Base-by-base conservation (phyloP, 257 asterid genomes). In the Solanum habrochaites region DNA sequence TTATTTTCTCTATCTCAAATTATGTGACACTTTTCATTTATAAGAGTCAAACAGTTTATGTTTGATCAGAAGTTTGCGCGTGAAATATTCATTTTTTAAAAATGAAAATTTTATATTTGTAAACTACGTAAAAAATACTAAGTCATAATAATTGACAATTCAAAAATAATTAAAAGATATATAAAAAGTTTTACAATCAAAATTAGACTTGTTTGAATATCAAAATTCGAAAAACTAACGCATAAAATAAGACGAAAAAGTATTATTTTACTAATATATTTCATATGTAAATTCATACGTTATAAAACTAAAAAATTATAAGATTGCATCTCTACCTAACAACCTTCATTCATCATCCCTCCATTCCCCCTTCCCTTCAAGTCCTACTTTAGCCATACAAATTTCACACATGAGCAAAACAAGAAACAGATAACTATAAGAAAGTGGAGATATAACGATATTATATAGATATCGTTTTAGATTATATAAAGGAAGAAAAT, bases 181-280 rank as follows among this genome's bases (percentile, higher is more conserved):
- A 35, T 35, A 5, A 35, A 35, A 35, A 35, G 5, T 5, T 35
- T 35, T 35, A 35, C 39, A 4, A 7, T 5, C 7, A 35, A 35
- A 35, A 5, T 35, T 35, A 35, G 7, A 35, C 39, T 35, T 35
- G 0, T 35, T 35, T 35, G 0, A 35, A 35, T 35, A 4, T 35
- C 7, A 5, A 35, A 35, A 35, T 35, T 35, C 7, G 0, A 35
- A 35, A 35, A 35, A 35, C 1, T 5, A 5, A 5, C 39, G 1
- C 39, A 58, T 8, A 20, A 56, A 58, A 20, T 58, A 1, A 20
- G 2, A 20, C 0, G 8, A 4, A 8, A 58, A 0, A 0, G 0
- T 3, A 70, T 5, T 6, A 31, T 70, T 29, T 70, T 6, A 52
- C 9, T 16, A 31, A 31, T 70, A 31, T 31, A 15, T 31, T 14